These are phyloP conservation scores for Boletus edulis DNA, from an alignment of 768 basidiomycete genomes.

Conservation along the genomic window DNA sequence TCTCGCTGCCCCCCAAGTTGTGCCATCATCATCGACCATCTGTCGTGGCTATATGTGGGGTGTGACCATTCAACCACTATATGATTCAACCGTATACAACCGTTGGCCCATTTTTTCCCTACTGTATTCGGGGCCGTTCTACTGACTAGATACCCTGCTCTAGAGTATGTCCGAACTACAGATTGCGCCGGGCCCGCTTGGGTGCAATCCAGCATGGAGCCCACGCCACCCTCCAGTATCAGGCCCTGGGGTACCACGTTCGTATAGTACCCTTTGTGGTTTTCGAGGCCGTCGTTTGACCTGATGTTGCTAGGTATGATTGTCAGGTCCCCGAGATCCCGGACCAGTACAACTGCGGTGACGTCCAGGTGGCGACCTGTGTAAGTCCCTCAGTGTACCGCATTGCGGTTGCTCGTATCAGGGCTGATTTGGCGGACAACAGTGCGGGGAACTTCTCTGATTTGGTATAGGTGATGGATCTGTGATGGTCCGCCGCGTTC, in stretches of 20 bases:
- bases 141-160: neutral
- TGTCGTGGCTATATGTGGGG: constrained; percentile 17
- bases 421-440: neutral
- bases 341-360: constrained; percentile 8
- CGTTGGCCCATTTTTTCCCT: constrained; percentile 2
- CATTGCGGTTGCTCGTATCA: too few relatives aligned
- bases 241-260: constrained; percentile 6
- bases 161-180: constrained; percentile 12
- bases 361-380: constrained; percentile 11
- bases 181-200: constrained; percentile 15
- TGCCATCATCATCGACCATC: neutral
- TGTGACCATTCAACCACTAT: constrained; percentile 10
- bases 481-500: neutral
- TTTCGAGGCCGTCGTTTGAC: neutral
- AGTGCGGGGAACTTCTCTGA: constrained; percentile 10
- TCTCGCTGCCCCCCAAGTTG: neutral
- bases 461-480: neutral
- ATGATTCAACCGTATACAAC: constrained; percentile 11
- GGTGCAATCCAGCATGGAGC: constrained; percentile 15
- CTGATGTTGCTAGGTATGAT: constrained; percentile 5
- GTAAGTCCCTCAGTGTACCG: constrained; percentile 5
- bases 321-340: constrained; percentile 10
- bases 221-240: constrained; percentile 16
- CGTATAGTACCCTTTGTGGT: constrained; percentile 1
- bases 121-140: neutral